Conservation (phyloP, 306 rosid species). For the Biancaea sappan region DNA sequence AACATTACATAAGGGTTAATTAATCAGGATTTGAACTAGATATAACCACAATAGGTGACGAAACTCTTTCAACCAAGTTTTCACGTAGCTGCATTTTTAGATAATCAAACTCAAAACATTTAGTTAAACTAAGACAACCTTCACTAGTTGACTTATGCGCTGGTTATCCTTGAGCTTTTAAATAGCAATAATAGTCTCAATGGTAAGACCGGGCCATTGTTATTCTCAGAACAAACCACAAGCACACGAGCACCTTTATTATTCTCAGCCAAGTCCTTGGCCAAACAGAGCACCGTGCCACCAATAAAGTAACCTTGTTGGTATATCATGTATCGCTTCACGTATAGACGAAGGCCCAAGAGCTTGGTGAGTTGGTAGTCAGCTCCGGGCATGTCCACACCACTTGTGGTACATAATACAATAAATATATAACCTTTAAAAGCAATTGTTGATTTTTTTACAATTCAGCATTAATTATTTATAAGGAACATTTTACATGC, state of each 20-base stretch:
- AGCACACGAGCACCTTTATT: slow-evolving; percentile 2
- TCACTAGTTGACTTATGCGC: too few species aligned
- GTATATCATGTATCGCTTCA: slow-evolving; percentile 48
- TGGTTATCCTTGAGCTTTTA: neutral
- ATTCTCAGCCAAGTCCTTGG: slow-evolving; percentile 16
- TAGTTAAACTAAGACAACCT: too few species aligned
- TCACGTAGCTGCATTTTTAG: too few species aligned
- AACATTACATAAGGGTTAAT: too few species aligned
- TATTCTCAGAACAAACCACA: slow-evolving; percentile 11
- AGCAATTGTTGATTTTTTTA: too few species aligned
- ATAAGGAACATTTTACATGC: too few species aligned
- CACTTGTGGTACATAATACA: slow-evolving; percentile 9
- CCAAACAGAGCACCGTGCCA: neutral
- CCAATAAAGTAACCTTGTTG: slow-evolving; percentile 8
- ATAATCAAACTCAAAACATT: too few species aligned
- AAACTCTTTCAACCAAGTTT: too few species aligned
- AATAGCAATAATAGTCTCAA: slow-evolving; percentile 27
- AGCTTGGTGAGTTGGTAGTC: slow-evolving; percentile 44
- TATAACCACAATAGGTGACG: too few species aligned
- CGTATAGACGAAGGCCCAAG: slow-evolving; percentile 25
- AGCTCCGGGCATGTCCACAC: slow-evolving; percentile 21
- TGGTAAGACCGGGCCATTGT: slow-evolving; percentile 39
- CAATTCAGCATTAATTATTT: too few species aligned
- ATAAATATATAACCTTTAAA: too few species aligned
- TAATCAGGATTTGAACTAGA: too few species aligned